Evolutionary conservation across 176 grass and related monocot species (phyloP).

Genomic region (Tillandsia leiboldiana): DNA sequence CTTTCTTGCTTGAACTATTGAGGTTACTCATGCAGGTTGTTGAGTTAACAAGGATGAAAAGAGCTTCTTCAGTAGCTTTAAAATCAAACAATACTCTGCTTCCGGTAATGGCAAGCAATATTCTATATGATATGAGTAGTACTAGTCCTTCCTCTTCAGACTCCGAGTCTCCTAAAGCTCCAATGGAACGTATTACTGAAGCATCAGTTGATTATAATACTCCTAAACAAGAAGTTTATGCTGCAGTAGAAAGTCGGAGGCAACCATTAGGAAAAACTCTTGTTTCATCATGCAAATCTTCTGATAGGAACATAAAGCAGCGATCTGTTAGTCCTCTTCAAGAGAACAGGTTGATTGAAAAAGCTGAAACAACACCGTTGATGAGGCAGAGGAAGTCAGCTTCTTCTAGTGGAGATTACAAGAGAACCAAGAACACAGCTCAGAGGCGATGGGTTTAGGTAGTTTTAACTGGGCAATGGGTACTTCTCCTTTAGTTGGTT

Average conservation of each 20-base stretch:
- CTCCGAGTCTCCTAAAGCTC: slow-evolving; percentile 49
- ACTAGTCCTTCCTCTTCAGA: slow-evolving; percentile 76
- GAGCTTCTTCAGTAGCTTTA: slow-evolving; percentile 31
- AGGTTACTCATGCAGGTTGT: slow-evolving; percentile 42
- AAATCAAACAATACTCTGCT: slow-evolving; percentile 23
- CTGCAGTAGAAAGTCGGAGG: not conserved
- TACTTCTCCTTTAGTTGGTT: not conserved
- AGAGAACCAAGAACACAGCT: slow-evolving; percentile 45
- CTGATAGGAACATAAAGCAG: not conserved
- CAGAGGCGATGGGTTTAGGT: slow-evolving; percentile 49
- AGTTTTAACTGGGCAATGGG: not conserved
- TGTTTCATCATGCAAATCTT: not conserved
- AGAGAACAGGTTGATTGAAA: slow-evolving; percentile 33
- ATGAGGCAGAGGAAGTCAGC: slow-evolving; percentile 31
- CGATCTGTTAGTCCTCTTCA: slow-evolving; percentile 11
- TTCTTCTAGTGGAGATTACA: slow-evolving; percentile 47
- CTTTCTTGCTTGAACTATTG: slow-evolving; percentile 8
- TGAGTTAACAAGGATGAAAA: slow-evolving; percentile 64
- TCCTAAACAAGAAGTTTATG: not conserved
- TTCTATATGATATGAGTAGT: slow-evolving; percentile 76
- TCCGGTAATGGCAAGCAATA: slow-evolving; percentile 75
- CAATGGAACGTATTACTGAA: slow-evolving; percentile 21
- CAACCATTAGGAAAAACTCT: not conserved
- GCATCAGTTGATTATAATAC: slow-evolving; percentile 12
- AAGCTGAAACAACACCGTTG: slow-evolving; percentile 26